Evolutionary conservation across 202 grass and related monocot species (phyloP).

Genomic region (Zizania palustris): DNA sequence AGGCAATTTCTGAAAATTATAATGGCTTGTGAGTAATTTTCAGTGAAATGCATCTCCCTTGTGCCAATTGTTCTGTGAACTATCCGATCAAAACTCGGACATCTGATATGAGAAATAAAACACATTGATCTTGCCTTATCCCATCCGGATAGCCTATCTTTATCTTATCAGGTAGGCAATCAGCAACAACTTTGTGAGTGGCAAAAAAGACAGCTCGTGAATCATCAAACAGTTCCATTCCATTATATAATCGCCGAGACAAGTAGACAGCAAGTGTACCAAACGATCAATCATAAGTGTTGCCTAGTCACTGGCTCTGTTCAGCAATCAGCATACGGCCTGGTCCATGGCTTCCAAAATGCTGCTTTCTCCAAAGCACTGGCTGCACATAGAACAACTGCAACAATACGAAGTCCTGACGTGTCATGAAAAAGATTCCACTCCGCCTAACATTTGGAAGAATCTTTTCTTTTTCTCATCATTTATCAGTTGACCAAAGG

Average conservation of each 20-base stretch:
- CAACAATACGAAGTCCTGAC: conserved; percentile 24
- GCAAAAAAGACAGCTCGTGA: too few relatives aligned
- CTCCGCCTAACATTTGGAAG: background rate
- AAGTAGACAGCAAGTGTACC: background rate
- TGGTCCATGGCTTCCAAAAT: conserved; percentile 24
- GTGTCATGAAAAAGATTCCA: background rate
- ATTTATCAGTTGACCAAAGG: background rate
- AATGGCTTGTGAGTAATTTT: too few relatives aligned
- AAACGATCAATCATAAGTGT: conserved; percentile 1
- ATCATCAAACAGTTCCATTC: background rate
- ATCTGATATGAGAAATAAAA: background rate
- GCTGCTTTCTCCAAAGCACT: conserved; percentile 9
- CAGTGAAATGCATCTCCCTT: background rate
- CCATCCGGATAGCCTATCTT: background rate
- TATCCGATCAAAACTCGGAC: background rate
- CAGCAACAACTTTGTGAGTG: conserved; percentile 15
- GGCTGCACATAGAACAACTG: conserved; percentile 17
- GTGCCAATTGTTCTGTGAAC: background rate
- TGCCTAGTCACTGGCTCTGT: background rate
- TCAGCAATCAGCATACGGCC: background rate
- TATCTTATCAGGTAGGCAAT: conserved; percentile 1
- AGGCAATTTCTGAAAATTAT: too few relatives aligned
- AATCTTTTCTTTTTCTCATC: background rate
- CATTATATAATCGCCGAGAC: background rate
- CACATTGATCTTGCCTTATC: background rate